Percentiles rank a stretch among this genome's conserved stretches.
These are phyloP conservation scores for Penicillium concentricum DNA, from an alignment of 2,329 filamentous ascomycete genomes.

Conservation along the genomic window DNA sequence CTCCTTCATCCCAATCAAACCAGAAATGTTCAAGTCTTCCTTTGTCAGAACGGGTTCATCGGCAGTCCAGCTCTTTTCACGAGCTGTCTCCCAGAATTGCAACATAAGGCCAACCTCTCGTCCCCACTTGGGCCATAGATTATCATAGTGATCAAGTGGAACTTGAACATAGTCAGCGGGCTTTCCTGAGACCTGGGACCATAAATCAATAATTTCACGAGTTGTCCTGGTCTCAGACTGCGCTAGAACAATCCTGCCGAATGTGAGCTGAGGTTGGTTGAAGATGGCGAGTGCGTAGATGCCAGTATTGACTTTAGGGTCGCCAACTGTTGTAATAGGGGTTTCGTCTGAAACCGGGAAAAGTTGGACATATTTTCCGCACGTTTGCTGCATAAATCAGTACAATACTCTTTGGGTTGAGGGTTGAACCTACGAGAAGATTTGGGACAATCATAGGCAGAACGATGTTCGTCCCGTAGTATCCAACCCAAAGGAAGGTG, in stretches of 20 bases:
- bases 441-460: slow-evolving; percentile 27
- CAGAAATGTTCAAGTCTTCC: not conserved
- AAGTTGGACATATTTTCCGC: slow-evolving; percentile 1
- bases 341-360: not conserved
- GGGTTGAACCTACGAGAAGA: slow-evolving; percentile 15
- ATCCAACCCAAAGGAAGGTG: slow-evolving; percentile 42
- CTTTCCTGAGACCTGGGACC: not conserved
- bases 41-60: not conserved
- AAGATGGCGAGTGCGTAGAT: slow-evolving; percentile 4
- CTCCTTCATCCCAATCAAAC: not conserved
- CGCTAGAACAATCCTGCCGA: slow-evolving; percentile 1
- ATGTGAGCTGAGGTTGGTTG: not conserved
- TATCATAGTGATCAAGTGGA: slow-evolving; percentile 26
- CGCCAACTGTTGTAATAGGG: not conserved
- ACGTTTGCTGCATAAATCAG: not conserved
- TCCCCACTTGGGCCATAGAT: slow-evolving; percentile 33
- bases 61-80: not conserved
- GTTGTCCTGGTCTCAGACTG: not conserved
- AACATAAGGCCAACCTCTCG: slow-evolving; percentile 25
- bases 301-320: not conserved
- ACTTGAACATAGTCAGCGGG: slow-evolving; percentile 25
- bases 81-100: not conserved
- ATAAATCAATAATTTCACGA: not conserved
- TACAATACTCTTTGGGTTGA: not conserved
- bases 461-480: slow-evolving; percentile 37